These are phyloP conservation scores for Platanthera guangdongensis DNA, from an alignment of 106 monocot species.

Conservation along the genomic window DNA sequence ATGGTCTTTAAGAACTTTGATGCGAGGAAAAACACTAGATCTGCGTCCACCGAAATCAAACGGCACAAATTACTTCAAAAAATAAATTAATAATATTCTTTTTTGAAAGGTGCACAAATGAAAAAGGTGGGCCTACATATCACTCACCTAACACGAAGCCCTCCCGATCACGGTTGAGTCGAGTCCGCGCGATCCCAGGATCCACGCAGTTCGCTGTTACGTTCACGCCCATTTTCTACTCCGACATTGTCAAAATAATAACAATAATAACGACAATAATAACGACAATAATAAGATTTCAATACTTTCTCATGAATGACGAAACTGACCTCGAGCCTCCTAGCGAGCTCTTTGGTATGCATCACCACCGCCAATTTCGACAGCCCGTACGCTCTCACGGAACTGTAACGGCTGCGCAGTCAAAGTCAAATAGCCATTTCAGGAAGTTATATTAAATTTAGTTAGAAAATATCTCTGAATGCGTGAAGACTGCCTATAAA, in stretches of 20 bases:
- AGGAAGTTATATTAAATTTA: background rate
- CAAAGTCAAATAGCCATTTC: background rate
- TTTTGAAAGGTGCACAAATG: background rate
- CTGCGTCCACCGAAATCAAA: slow-evolving; percentile 12
- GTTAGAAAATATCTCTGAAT: background rate
- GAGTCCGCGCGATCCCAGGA: slow-evolving; percentile 32
- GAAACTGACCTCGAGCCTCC: slow-evolving; percentile 16
- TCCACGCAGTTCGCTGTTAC: slow-evolving; percentile 31
- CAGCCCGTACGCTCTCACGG: slow-evolving; percentile 21
- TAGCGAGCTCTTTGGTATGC: slow-evolving; percentile 23
- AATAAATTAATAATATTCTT: background rate
- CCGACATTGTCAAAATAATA: background rate
- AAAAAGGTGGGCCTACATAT: background rate
- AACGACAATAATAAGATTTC: background rate
- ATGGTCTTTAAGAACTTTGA: slow-evolving; percentile 56
- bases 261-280: background rate
- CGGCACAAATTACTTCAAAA: background rate
- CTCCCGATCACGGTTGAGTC: slow-evolving; percentile 82
- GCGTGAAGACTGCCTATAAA: too few species aligned
- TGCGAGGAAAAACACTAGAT: slow-evolving; percentile 49
- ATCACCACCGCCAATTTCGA: slow-evolving; percentile 35
- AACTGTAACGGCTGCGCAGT: slow-evolving; percentile 20
- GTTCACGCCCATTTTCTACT: slow-evolving; percentile 23
- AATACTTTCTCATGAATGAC: background rate
- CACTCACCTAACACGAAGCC: slow-evolving; percentile 48